Conservation (phyloP, 2,329 filamentous ascomycete genomes). For the Tolypocladium ophioglossoides region DNA sequence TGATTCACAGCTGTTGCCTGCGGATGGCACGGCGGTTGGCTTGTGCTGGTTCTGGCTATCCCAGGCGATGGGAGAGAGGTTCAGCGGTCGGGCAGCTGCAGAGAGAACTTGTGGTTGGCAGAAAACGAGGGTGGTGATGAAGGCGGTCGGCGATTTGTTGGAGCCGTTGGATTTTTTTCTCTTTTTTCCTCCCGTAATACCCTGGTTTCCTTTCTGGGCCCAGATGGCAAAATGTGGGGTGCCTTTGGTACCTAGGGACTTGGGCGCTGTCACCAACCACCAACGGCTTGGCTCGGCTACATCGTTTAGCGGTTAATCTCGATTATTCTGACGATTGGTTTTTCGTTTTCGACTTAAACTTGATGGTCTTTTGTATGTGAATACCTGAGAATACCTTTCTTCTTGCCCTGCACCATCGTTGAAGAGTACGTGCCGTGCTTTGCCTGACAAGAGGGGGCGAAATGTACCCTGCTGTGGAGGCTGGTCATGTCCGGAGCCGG, state of each 20-base stretch:
- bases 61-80: not conserved
- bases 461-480: not conserved
- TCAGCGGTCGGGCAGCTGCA: not conserved
- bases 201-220: not conserved
- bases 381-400: not conserved
- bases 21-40: not conserved
- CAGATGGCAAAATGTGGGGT: not conserved
- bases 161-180: slow-evolving; percentile 8
- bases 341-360: not conserved
- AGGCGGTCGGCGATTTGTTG: slow-evolving; percentile 7
- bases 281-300: not conserved
- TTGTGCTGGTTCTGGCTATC: not conserved
- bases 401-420: no score
- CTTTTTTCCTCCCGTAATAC: slow-evolving; percentile 3
- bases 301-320: no score
- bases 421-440: not conserved
- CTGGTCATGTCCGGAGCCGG: not conserved
- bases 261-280: not conserved
- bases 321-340: not conserved
- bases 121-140: not conserved
- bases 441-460: not conserved
- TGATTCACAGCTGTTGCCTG: not conserved
- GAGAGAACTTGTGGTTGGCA: not conserved
- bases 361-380: not conserved
- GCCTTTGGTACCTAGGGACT: not conserved